A percentile compares a stretch with the other conserved stretches of the same genome.
These are phyloP conservation scores for Mortierella sp. DNA, from an alignment of 371 early-diverging fungal genomes.

Conservation along the genomic window DNA sequence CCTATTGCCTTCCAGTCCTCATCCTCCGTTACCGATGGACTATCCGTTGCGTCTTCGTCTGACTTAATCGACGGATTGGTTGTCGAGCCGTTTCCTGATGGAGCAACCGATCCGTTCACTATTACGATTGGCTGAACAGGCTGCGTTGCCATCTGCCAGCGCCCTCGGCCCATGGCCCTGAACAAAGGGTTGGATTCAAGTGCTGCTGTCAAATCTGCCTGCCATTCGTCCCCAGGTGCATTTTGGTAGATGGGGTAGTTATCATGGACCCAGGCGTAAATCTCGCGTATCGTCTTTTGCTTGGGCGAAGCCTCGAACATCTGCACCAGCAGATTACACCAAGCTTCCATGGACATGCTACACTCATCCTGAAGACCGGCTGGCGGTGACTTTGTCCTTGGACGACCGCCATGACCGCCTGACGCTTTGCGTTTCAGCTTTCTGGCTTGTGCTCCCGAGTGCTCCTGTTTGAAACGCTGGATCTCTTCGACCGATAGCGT, in stretches of 20 bases:
- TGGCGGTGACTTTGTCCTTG: constrained; percentile 44
- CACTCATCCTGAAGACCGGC: constrained; percentile 49
- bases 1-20: constrained; percentile 57
- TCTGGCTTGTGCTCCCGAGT: constrained; percentile 36
- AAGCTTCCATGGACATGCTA: constrained; percentile 56
- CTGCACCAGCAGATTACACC: constrained; percentile 53
- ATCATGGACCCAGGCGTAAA: constrained; percentile 54
- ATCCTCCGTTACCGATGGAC: constrained; percentile 55
- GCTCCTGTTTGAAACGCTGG: constrained; percentile 52
- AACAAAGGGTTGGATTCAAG: constrained; percentile 54
- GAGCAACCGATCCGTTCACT: constrained; percentile 19
- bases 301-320: constrained; percentile 57
- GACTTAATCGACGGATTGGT: constrained; percentile 29
- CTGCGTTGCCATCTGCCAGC: constrained; percentile 56
- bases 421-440: constrained; percentile 51
- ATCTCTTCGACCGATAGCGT: constrained; percentile 50
- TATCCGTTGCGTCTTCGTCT: constrained; percentile 48
- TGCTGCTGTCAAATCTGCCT: constrained; percentile 49
- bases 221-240: constrained; percentile 54
- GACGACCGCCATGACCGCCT: constrained; percentile 35
- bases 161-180: constrained; percentile 54
- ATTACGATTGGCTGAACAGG: constrained; percentile 27
- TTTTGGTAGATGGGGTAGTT: constrained; percentile 55
- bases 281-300: constrained; percentile 57
- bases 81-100: constrained; percentile 14